Evolutionary conservation across 2,329 filamentous ascomycete species (phyloP), one percentile per base, ranked within the genome.

Genomic region (Albophoma yamanashiensis): DNA sequence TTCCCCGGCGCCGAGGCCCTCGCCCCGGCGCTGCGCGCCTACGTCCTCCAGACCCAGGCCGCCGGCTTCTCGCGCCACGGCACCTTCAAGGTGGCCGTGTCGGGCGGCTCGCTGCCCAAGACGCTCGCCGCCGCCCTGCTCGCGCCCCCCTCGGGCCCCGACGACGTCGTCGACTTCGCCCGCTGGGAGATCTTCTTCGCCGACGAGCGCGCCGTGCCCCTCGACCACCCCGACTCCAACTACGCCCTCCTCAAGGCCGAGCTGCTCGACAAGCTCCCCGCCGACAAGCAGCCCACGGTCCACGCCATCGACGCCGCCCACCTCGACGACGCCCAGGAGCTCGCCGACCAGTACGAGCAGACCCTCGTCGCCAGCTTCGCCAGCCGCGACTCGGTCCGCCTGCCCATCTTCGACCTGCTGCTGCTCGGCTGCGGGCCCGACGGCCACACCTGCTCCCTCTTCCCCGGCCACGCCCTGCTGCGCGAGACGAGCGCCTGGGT

Each of bases 161-260:
- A 87, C 60, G 89, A 92, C 70, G 81, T 78, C 4, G 76, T 92
- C 66, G 80, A 89, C 68, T 96, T 95, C 76, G 79, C 82, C 72
- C 91, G 90, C 74, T 99, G 94, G 94, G 90, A 97, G 70, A 91
- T 99, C 71, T 99, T 97, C 82, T 97, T 97, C 75, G 93, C 93
- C 71, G 94, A 99, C 73, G 94, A 99, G 81, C 90, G 94, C 70
- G 91, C 91, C 67, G 94, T 97, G 58, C 89, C 94, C 27, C 87
- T 97, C 67, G 87, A 94, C 74, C 89, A 97, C 76, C 82, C 85
- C 65, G 93, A 99, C 78, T 96, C 92, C 79, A 99, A 97, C 79
- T 96, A 97, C 77, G 85, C 80, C 62, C 85, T 97, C 53, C 78
- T 97, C 67, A 94, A 96, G 79, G 79, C 85, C 56, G 92, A 97